Conservation (phyloP, 805 yeast genomes). For the Kodamaea neixiangensis region DNA sequence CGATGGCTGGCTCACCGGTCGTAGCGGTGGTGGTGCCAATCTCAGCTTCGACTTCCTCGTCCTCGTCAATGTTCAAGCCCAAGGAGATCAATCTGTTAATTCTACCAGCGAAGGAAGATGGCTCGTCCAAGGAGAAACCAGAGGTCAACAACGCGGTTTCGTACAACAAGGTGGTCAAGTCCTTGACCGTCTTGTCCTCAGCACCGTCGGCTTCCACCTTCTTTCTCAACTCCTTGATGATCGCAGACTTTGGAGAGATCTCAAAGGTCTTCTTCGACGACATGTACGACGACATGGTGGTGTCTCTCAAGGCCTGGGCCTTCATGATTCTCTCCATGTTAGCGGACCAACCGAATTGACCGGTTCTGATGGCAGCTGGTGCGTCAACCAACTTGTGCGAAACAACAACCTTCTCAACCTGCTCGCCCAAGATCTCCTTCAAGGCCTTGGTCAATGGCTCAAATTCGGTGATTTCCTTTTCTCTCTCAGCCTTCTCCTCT, state of each 20-base stretch:
- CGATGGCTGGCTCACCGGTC: conserved; percentile 50
- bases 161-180: conserved; percentile 91
- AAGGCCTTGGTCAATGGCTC: conserved; percentile 94
- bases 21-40: conserved; percentile 51
- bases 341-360: conserved; percentile 99
- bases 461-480: conserved; percentile 86
- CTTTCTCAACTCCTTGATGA: conserved; percentile 91
- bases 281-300: conserved; percentile 99
- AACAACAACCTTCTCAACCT: conserved; percentile 98
- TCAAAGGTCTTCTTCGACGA: conserved; percentile 99
- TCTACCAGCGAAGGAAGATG: conserved; percentile 95
- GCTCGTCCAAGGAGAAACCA: conserved; percentile 98
- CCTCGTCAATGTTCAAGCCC: conserved; percentile 97
- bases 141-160: conserved; percentile 98
- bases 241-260: conserved; percentile 95
- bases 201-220: conserved; percentile 98
- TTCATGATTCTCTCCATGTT: conserved; percentile 99
- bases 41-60: conserved; percentile 54
- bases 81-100: conserved; percentile 97
- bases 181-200: conserved; percentile 97
- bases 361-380: conserved; percentile 99
- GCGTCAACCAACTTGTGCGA: conserved; percentile 97
- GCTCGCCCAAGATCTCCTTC: conserved; percentile 97
- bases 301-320: conserved; percentile 99
- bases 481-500: conserved; percentile 94